Evolutionary conservation across 2,329 filamentous ascomycete genomes (phyloP), one percentile per base, ranked within the genome.

Genomic region (Fusarium tjaetaba): DNA sequence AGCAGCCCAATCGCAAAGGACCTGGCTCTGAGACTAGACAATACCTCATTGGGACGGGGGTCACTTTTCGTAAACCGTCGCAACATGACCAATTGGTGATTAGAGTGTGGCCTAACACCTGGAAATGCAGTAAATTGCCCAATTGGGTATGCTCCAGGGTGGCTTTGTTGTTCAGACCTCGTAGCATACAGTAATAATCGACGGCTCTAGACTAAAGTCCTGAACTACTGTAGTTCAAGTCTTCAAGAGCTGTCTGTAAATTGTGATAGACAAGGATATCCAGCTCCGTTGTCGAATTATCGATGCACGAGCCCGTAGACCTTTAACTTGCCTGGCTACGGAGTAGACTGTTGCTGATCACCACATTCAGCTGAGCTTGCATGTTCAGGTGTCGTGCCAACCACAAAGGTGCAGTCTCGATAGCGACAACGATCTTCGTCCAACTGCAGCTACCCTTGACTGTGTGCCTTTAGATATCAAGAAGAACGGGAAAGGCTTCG

Each of bases 311-410:
- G 51, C 58, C 42, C 28, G 58, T 32, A 32, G 42, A n/a, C 36
- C 42, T 52, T 52, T 20, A 46, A 58, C 61, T 58, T 57, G 49
- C 15, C 30, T 53, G 51, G 68, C 48, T 64, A n/a, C n/a, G n/a
- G n/a, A n/a, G n/a, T n/a, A 43, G 43, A 46, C 16, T 18, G 36
- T 22, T 41, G 43, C n/a, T 56, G 30, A 70, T 66, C 70, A 64
- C 53, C 58, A 62, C 34, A 49, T 71, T 71, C 74, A 77, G 65
- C 71, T 76, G 41, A 46, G 51, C 56, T 65, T 68, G 62, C 61
- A 45, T 52, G 46, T 57, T 56, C 49, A 30, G 34, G 32, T 34
- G 57, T 52, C 58, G 43, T 51, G 63, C 53, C 61, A 55, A 42
- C 53, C 45, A 46, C 56, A n/a, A 64, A 61, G 51, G 60, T 49